These are phyloP conservation scores for Amesomyces nigricolor DNA, from an alignment of 2,329 filamentous ascomycete species.

Conservation along the genomic window DNA sequence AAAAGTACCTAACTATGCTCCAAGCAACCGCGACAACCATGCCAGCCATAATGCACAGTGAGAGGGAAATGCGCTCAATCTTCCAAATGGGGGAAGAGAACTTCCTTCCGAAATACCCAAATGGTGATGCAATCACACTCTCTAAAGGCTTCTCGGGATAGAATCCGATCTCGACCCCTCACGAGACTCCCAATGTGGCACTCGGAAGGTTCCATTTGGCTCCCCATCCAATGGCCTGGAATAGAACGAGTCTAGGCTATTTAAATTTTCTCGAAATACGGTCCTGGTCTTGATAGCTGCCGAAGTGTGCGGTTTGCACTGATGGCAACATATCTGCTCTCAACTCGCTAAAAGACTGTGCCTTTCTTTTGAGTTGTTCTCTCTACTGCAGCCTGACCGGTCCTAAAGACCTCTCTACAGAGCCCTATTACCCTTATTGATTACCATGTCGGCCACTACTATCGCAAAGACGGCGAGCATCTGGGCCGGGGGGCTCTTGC, in stretches of 20 bases:
- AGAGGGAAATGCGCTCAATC: not conserved
- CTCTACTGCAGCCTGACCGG: not conserved
- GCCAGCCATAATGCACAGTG: no score
- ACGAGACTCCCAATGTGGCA: no score
- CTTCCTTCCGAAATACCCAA: slow-evolving; percentile 15
- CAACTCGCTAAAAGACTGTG: no score
- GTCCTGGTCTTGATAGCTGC: no score
- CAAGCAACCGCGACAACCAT: no score
- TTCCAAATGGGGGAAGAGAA: not conserved
- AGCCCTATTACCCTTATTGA: not conserved
- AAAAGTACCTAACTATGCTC: no score
- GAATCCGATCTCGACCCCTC: slow-evolving; percentile 15
- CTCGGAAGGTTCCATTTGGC: no score
- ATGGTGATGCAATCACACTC: not conserved
- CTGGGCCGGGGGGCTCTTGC: slow-evolving; percentile 21
- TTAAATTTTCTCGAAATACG: no score
- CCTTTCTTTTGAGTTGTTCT: no score
- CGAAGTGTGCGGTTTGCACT: not conserved
- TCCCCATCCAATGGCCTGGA: slow-evolving; percentile 10
- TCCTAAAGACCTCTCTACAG: not conserved
- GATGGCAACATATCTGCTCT: no score
- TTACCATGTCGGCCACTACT: slow-evolving; percentile 10
- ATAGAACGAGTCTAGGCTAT: no score
- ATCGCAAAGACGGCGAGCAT: slow-evolving; percentile 19
- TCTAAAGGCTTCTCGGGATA: slow-evolving; percentile 20